phyloP scores from a whole-genome alignment of 495 filamentous ascomycete genomes.

The Lindgomyces ingoldianus region DNA sequence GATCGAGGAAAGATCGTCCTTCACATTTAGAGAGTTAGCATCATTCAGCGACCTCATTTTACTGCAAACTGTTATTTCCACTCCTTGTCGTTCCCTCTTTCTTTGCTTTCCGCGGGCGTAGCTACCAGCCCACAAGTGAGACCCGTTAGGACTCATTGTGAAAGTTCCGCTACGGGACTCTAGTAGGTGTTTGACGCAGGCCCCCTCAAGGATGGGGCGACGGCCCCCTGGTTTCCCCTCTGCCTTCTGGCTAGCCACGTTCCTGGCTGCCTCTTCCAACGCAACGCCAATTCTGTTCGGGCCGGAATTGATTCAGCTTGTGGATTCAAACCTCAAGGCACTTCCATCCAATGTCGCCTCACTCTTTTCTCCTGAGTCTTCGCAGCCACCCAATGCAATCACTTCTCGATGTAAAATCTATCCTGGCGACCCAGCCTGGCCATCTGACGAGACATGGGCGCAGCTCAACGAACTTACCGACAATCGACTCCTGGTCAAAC shows the following conservation, averaged over 20 bases:
- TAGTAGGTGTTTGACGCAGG: not conserved
- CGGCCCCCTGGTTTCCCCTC: conserved; percentile 2
- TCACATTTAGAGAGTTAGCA: not conserved
- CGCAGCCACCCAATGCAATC: not conserved
- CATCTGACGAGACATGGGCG: conserved; percentile 24
- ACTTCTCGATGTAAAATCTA: conserved; percentile 27
- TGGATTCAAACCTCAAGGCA: conserved; percentile 9
- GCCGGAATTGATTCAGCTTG: not conserved
- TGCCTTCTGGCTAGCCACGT: conserved; percentile 11
- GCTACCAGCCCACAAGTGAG: not conserved
- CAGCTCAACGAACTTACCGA: conserved; percentile 24
- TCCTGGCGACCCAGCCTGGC: conserved; percentile 30
- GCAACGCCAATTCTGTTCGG: conserved; percentile 10
- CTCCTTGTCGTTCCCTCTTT: not conserved
- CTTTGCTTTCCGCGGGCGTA: not conserved
- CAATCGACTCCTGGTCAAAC: conserved; percentile 18
- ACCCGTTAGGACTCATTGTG: not conserved
- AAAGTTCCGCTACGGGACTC: not conserved
- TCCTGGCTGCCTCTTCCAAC: conserved; percentile 1
- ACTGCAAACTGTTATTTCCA: not conserved
- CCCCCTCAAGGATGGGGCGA: conserved; percentile 3
- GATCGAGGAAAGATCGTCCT: not conserved
- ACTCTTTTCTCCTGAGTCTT: conserved; percentile 2
- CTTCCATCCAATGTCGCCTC: not conserved
- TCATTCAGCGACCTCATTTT: not conserved